phyloP scores from a whole-genome alignment of 352 stramenopile genomes.

The Pythium dissimile region DNA sequence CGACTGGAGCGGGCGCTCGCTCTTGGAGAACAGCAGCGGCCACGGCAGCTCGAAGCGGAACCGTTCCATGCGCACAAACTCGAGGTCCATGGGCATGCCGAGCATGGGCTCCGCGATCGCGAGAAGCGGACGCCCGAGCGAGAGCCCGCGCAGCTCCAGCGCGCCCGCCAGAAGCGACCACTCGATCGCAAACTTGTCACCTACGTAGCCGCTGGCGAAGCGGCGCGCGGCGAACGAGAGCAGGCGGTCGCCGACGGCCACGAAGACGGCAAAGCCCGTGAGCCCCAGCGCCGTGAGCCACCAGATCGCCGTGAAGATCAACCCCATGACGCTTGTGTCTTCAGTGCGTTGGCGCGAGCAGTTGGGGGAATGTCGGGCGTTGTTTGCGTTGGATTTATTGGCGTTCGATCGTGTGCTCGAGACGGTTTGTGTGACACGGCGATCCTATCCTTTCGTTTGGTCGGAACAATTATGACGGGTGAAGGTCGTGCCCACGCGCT shows the following conservation, averaged over 20 bases:
- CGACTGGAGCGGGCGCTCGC: slow-evolving; percentile 31
- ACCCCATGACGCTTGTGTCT: slow-evolving; percentile 10
- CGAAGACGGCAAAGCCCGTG: slow-evolving; percentile 28
- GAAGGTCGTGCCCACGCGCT: not conserved
- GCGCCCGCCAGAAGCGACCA: slow-evolving; percentile 65
- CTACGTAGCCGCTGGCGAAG: slow-evolving; percentile 43
- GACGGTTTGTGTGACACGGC: slow-evolving; percentile 17
- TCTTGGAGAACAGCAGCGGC: slow-evolving; percentile 13
- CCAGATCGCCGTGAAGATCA: slow-evolving; percentile 37
- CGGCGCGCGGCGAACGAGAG: slow-evolving; percentile 51
- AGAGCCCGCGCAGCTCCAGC: slow-evolving; percentile 58
- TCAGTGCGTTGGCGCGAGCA: not conserved
- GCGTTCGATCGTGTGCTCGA: not conserved
- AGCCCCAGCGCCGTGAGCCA: slow-evolving; percentile 21
- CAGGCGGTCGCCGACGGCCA: slow-evolving; percentile 45
- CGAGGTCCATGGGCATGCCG: slow-evolving; percentile 61
- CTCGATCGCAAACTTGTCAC: slow-evolving; percentile 45
- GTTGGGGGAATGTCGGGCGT: not conserved
- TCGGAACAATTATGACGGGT: not conserved
- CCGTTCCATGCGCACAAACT: slow-evolving; percentile 51
- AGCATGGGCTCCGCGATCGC: slow-evolving; percentile 53
- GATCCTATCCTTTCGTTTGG: not conserved
- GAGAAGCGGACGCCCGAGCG: slow-evolving; percentile 36
- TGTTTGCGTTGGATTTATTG: slow-evolving; percentile 6
- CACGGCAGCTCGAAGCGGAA: slow-evolving; percentile 58